Conservation (phyloP, 805 yeast genomes). For the Pichia ethanolica region DNA sequence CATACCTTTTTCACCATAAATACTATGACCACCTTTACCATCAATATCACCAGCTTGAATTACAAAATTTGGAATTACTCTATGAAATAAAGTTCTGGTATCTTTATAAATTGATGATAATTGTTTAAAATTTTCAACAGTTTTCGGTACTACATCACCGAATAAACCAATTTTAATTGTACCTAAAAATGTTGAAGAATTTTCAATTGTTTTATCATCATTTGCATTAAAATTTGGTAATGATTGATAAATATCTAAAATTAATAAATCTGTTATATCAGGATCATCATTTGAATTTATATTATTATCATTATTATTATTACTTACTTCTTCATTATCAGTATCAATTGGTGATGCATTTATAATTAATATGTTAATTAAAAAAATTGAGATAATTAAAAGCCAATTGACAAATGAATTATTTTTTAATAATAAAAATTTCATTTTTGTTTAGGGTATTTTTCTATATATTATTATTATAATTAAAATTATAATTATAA, state of each 20-base stretch:
- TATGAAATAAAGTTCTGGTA: slow-evolving; percentile 51
- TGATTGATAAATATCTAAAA: too few relatives aligned
- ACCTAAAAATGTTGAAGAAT: slow-evolving; percentile 27
- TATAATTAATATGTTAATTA: too few relatives aligned
- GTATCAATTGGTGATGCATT: too few relatives aligned
- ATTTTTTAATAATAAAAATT: background rate
- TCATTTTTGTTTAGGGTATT: too few relatives aligned
- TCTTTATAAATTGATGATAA: slow-evolving; percentile 48
- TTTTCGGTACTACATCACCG: slow-evolving; percentile 58
- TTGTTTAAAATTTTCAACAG: slow-evolving; percentile 51
- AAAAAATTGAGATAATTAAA: too few relatives aligned
- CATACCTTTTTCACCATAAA: slow-evolving; percentile 33
- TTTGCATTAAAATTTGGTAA: background rate
- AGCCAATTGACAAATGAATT: slow-evolving; percentile 37
- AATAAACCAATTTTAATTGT: slow-evolving; percentile 51
- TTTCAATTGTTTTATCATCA: background rate
- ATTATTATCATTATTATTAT: too few relatives aligned
- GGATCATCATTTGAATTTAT: too few relatives aligned
- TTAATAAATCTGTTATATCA: too few relatives aligned
- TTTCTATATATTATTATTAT: too few relatives aligned
- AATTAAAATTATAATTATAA: too few relatives aligned
- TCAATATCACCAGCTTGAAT: slow-evolving; percentile 84
- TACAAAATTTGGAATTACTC: slow-evolving; percentile 67
- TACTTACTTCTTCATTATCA: too few relatives aligned
- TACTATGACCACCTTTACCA: slow-evolving; percentile 75